Evolutionary conservation across 495 filamentous ascomycete species (phyloP).

Genomic region (Hypoxylon fragiforme): DNA sequence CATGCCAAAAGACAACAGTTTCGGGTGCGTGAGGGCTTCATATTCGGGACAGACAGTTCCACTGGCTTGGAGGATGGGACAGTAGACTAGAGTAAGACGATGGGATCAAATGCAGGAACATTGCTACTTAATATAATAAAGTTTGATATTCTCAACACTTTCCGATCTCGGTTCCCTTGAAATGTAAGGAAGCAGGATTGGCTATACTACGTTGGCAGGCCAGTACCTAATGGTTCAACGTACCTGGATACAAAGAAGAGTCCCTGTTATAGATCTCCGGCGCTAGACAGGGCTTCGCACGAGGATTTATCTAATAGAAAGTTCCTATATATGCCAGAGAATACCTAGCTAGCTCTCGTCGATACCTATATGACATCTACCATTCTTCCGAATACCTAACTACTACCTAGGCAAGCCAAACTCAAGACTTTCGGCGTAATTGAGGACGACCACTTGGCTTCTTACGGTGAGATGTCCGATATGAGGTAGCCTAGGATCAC

Average conservation of each 20-base stretch:
- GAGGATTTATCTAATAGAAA: too few relatives aligned
- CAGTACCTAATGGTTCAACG: too few relatives aligned
- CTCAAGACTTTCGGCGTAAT: background rate
- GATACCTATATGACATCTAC: too few relatives aligned
- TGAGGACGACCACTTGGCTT: background rate
- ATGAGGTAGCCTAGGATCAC: background rate
- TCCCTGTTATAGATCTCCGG: background rate
- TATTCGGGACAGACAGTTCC: constrained; percentile 1
- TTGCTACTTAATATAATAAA: background rate
- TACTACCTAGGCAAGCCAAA: background rate
- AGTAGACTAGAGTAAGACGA: background rate
- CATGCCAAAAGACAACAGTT: constrained; percentile 1
- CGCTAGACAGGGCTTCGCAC: background rate
- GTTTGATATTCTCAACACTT: background rate
- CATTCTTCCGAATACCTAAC: too few relatives aligned
- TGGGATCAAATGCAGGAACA: background rate
- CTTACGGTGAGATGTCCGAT: background rate
- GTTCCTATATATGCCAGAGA: too few relatives aligned
- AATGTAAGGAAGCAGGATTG: background rate
- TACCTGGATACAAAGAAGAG: background rate
- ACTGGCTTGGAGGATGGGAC: background rate
- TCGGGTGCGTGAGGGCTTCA: background rate
- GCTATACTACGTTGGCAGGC: background rate
- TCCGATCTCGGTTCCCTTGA: constrained; percentile 1
- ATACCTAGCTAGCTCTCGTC: too few relatives aligned